phyloP scores from a whole-genome alignment of 2,329 filamentous ascomycete genomes.

The Trichoderma gracile region DNA sequence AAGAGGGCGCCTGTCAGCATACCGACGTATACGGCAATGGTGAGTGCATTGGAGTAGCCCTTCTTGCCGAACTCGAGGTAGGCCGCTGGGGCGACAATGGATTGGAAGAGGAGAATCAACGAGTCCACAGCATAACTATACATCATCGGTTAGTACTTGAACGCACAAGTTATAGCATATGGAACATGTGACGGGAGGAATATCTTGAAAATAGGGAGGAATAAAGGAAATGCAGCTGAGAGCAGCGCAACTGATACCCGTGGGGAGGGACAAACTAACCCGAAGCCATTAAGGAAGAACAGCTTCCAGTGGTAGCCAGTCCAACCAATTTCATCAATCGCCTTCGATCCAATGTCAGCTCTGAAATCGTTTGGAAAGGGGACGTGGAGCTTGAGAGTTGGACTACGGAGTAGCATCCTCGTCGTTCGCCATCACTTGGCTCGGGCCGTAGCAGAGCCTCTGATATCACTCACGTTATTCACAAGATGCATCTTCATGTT shows the following conservation, averaged over 20 bases:
- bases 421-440: constrained; percentile 12
- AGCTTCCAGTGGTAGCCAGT: constrained; percentile 60
- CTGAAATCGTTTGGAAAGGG: neutral
- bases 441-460: constrained; percentile 9
- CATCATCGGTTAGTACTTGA: constrained; percentile 5
- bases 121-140: constrained; percentile 51
- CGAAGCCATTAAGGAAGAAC: constrained; percentile 63
- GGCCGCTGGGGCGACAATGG: constrained; percentile 60
- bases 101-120: constrained; percentile 56
- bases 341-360: constrained; percentile 34
- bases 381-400: neutral
- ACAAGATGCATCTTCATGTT: constrained; percentile 69
- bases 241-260: neutral
- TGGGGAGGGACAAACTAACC: constrained; percentile 36
- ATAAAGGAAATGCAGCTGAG: neutral
- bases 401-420: neutral
- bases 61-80: constrained; percentile 58
- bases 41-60: constrained; percentile 58
- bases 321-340: constrained; percentile 62
- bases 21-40: constrained; percentile 61
- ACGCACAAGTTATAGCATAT: neutral
- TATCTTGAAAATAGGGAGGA: neutral
- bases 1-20: constrained; percentile 61
- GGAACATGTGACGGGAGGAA: neutral
- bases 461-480: constrained; percentile 56